Base-by-base conservation (phyloP, 306 rosid species). In the Cicer chorassanicum region DNA sequence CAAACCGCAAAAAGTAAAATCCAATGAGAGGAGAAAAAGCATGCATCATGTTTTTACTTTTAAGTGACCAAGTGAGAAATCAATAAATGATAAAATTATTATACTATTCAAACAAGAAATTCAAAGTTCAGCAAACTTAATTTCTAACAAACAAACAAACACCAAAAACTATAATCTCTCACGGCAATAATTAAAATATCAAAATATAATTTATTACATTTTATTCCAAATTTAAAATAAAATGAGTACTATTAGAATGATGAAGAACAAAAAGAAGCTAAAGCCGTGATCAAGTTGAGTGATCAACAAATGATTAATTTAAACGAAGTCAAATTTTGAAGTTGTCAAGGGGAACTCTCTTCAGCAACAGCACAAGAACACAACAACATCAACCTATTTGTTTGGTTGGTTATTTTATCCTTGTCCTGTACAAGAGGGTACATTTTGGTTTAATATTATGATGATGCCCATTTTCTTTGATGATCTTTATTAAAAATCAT, bases 331-430 rank as follows among this genome's bases (percentile, higher is more conserved):
- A 62, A 69, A 24, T 57, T 56, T 86, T 80, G 85, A 83, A 86
- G 85, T 86, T 80, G 83, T 4, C 53, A 24, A 78, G 89, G 87
- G 87, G 85, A 86, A 86, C 89, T 86, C 85, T 82, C 82, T 67
- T 69, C 61, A 44, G 59, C 56, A 67, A 51, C 67, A 67, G 72
- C 24, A 65, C 73, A 49, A 74, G 78, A 69, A 64, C 61, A 67
- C 72, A 57, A 8, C 48, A 66, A 72, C 29, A 19, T 6, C 11
- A 67, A 65, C 71, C 67, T 53, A 67, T 59, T 34, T 40, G 6
- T 41, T 42, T 12, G 67, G 74, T 69, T 71, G 50, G 53, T 24
- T 24, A 24, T 24, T 24, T 24, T 66, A 82, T 64, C 66, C 82
- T 59, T 60, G 66, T 75, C 67, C 49, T 12, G 71, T 71, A 66